phyloP scores from a whole-genome alignment of 2,329 filamentous ascomycete species.

The Cladobotryum mycophilum region DNA sequence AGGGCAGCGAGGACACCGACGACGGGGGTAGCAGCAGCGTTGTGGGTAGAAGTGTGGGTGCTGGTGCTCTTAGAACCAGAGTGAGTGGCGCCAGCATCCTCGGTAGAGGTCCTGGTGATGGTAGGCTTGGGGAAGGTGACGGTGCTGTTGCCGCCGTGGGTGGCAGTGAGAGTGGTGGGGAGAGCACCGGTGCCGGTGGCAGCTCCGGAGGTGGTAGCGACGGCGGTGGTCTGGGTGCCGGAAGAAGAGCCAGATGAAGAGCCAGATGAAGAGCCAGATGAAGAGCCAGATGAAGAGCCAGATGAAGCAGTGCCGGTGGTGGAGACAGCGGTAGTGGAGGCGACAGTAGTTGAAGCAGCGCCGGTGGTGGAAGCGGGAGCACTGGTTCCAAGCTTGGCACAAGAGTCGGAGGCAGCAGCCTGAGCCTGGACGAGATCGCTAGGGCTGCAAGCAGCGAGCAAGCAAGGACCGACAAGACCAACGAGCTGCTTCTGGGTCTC shows the following conservation, averaged over 20 bases:
- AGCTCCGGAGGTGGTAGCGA: conserved; percentile 4
- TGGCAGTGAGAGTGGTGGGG: conserved; percentile 8
- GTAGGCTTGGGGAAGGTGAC: conserved; percentile 5
- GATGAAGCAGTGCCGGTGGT: neutral
- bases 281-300: conserved; percentile 1
- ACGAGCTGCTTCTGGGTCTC: conserved; percentile 26
- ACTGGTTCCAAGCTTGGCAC: conserved; percentile 15
- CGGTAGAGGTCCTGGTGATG: conserved; percentile 14
- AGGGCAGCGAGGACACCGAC: conserved; percentile 26
- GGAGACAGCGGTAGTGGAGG: conserved; percentile 2
- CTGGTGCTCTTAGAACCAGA: conserved; percentile 12
- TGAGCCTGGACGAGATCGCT: conserved; percentile 27
- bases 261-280: neutral
- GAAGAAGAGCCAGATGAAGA: neutral
- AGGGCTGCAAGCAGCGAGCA: conserved; percentile 28
- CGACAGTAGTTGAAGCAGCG: conserved; percentile 1
- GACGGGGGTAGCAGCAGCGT: conserved; percentile 20
- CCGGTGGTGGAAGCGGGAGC: conserved; percentile 2
- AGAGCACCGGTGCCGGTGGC: conserved; percentile 7
- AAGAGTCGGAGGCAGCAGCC: conserved; percentile 24
- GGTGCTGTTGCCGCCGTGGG: conserved; percentile 9
- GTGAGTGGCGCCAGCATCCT: conserved; percentile 10
- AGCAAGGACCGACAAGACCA: conserved; percentile 25
- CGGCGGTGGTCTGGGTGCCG: conserved; percentile 1
- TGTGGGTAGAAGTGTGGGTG: conserved; percentile 11